phyloP scores from a whole-genome alignment of 2,329 filamentous ascomycete genomes.

The Curvularia verruculosa region DNA sequence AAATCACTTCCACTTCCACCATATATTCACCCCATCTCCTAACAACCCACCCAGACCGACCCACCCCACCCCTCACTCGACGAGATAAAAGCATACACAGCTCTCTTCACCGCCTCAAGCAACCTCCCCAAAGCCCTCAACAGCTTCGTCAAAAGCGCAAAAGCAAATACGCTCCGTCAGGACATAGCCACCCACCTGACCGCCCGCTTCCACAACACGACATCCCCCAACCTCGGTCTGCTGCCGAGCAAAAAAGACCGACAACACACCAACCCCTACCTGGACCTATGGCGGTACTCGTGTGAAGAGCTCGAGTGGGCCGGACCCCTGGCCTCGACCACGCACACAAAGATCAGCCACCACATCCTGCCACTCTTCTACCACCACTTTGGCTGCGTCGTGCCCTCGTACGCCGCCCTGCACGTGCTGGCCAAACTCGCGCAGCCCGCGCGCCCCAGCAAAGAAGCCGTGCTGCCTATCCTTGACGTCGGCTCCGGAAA shows the following conservation, averaged over 20 bases:
- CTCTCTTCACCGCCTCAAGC: constrained; percentile 68
- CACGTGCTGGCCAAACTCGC: constrained; percentile 63
- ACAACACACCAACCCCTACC: constrained; percentile 66
- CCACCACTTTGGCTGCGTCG: constrained; percentile 78
- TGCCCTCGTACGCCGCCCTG: constrained; percentile 70
- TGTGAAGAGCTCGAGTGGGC: constrained; percentile 69
- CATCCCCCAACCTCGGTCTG: constrained; percentile 23
- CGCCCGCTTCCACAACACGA: constrained; percentile 57
- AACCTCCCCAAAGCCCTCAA: constrained; percentile 67
- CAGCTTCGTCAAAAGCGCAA: constrained; percentile 68
- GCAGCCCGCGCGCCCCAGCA: constrained; percentile 38
- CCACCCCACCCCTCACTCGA: constrained; percentile 36
- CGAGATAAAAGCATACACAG: constrained; percentile 70
- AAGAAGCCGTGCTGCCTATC: constrained; percentile 55
- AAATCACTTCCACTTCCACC: not conserved
- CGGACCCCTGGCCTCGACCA: constrained; percentile 62
- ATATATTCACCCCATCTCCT: not conserved
- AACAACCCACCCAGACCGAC: constrained; percentile 15
- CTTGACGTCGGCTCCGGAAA: constrained; percentile 74
- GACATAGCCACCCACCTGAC: constrained; percentile 63
- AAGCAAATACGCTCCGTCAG: constrained; percentile 65
- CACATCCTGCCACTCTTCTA: constrained; percentile 75
- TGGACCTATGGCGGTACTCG: constrained; percentile 70
- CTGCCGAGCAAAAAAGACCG: constrained; percentile 48
- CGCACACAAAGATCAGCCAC: constrained; percentile 63